Base-by-base conservation (phyloP, 495 filamentous ascomycete genomes). In the Hamigera avellanea region DNA sequence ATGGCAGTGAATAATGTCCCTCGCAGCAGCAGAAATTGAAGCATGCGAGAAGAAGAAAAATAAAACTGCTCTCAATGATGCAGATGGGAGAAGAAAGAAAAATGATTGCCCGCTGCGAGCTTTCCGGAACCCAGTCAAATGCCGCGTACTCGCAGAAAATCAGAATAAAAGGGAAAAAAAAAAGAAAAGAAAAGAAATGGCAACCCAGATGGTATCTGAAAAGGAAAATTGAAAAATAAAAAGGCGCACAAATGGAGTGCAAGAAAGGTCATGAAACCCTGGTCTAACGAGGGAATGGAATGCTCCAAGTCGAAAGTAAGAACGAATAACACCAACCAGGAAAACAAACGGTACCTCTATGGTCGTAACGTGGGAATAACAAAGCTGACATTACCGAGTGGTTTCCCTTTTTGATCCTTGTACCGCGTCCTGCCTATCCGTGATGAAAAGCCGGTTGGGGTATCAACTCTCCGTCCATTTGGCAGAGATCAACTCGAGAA, bases 271-370 rank as follows among this genome's bases (percentile, higher is more conserved):
- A n/a, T n/a, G n/a, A n/a, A n/a, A n/a, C n/a, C n/a, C n/a, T n/a
- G n/a, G 32, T 42, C 50, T 30, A 53, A 56, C 50, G 35, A 38
- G 50, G 34, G 43, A 53, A 52, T 39, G 52, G 37, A 53, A 61
- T 54, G 52, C 56, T 56, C 48, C 50, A 48, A 48, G 59, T 55
- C 60, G 50, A 54, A 56, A 59, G 59, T 50, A 46, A 48, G 47
- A 57, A 53, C 42, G 21, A 46, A n/a, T n/a, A n/a, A n/a, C n/a
- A 57, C 33, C 40, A 51, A 55, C 45, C 49, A 58, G 44, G 38
- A 60, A 62, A 55, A 50, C 48, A 65, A 61, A 57, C 58, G 53
- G 49, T 46, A 64, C 59, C 59, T 68, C 66, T 69, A 66, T 66
- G 53, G 54, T 61, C 60, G 52, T 61, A 57, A 54, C 45, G 34